Conservation (phyloP, 2,329 filamentous ascomycete genomes). For the Magnaporthiopsis poae region DNA sequence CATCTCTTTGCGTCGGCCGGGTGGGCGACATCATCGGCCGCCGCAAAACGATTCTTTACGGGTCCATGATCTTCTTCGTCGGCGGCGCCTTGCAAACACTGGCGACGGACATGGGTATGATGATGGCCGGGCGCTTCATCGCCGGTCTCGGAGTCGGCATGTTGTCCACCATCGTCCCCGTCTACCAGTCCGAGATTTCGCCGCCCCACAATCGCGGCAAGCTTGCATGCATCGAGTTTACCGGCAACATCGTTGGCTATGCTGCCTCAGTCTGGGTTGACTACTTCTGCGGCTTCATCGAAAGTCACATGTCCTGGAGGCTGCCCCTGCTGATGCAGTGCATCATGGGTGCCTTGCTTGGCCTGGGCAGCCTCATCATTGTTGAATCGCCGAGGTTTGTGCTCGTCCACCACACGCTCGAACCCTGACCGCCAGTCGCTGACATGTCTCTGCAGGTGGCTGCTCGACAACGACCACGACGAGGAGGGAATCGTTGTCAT, state of each 20-base stretch:
- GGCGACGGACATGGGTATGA: conserved; percentile 76
- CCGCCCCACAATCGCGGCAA: conserved; percentile 93
- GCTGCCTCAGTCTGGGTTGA: conserved; percentile 97
- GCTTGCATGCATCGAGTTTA: conserved; percentile 94
- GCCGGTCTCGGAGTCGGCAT: conserved; percentile 81
- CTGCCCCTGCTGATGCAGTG: conserved; percentile 86
- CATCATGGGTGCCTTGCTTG: conserved; percentile 80
- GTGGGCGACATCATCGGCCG: conserved; percentile 88
- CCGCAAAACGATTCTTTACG: conserved; percentile 82
- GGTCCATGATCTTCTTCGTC: conserved; percentile 74
- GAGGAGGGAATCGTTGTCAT: conserved; percentile 98
- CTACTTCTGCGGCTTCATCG: conserved; percentile 88
- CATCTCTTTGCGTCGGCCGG: conserved; percentile 75
- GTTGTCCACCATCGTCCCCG: conserved; percentile 81
- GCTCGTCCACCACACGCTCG: background rate
- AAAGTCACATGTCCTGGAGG: conserved; percentile 79
- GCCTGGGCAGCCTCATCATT: conserved; percentile 78
- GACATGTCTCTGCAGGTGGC: conserved; percentile 56
- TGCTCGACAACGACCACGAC: conserved; percentile 93
- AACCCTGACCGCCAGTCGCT: conserved; percentile 14
- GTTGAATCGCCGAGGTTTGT: conserved; percentile 84
- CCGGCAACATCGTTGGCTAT: conserved; percentile 92
- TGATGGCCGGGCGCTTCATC: conserved; percentile 74
- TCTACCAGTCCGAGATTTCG: conserved; percentile 91
- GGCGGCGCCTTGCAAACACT: conserved; percentile 80